A percentile compares a stretch with the other conserved stretches of the same genome.
Conservation (phyloP, 2,329 filamentous ascomycete genomes). For the Pyricularia sp. region DNA sequence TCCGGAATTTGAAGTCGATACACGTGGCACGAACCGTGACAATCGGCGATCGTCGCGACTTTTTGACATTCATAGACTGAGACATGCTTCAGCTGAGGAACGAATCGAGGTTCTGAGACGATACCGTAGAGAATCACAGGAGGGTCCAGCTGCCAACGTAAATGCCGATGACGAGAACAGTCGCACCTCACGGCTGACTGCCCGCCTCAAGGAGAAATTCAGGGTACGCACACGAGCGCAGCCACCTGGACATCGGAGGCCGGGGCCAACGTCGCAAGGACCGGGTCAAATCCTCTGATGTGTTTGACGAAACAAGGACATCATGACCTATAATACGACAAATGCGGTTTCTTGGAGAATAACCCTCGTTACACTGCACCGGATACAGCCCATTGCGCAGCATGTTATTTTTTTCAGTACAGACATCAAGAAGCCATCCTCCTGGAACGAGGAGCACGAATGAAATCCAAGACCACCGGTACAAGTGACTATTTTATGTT, state of each 20-base stretch:
- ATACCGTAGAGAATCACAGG: constrained; percentile 27
- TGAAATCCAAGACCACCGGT: background rate
- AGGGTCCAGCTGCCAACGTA: constrained; percentile 6
- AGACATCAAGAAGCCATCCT: background rate
- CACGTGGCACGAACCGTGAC: constrained; percentile 7
- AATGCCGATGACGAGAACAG: constrained; percentile 22
- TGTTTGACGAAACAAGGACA: background rate
- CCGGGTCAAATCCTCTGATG: background rate
- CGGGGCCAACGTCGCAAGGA: background rate
- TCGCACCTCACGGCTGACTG: constrained; percentile 30
- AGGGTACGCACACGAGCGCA: constrained; percentile 36
- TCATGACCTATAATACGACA: background rate
- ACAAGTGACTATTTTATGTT: background rate
- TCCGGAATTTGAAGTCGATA: constrained; percentile 16
- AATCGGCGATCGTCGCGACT: constrained; percentile 34
- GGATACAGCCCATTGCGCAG: background rate
- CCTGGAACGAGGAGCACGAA: background rate
- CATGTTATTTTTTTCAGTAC: background rate
- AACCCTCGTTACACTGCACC: background rate
- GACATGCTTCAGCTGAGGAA: constrained; percentile 47
- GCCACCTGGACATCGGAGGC: constrained; percentile 5
- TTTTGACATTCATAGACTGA: constrained; percentile 42
- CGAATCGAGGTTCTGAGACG: constrained; percentile 46
- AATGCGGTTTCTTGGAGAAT: background rate
- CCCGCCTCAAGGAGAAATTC: constrained; percentile 39